Conservation (phyloP, 2,329 filamentous ascomycete species). For the Metarhizium robertsii region DNA sequence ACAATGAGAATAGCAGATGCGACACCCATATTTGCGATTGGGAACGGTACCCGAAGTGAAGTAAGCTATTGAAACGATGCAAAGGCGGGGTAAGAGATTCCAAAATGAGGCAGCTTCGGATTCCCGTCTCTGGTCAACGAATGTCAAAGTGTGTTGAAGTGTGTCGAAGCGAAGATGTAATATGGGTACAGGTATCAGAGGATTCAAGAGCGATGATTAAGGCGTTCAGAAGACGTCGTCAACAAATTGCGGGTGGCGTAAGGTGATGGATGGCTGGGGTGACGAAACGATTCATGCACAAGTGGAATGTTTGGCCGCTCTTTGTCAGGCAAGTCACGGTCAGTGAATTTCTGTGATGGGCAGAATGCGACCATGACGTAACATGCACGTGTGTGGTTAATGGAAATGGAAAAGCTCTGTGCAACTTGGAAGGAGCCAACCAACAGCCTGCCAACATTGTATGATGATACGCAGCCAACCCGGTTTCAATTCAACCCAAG, state of each 20-base stretch:
- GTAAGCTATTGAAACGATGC: neutral
- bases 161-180: neutral
- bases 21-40: conserved; percentile 35
- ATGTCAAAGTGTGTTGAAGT: neutral
- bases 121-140: neutral
- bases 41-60: neutral
- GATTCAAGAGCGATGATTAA: neutral
- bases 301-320: neutral
- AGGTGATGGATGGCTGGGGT: conserved; percentile 9
- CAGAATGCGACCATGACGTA: neutral
- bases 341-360: conserved; percentile 2
- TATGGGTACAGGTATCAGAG: too few species aligned
- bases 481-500: too few species aligned
- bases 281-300: neutral
- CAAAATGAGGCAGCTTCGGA: neutral
- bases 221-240: neutral
- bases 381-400: neutral
- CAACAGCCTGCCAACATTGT: neutral
- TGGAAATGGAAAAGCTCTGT: neutral
- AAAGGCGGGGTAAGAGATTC: neutral
- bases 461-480: neutral
- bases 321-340: neutral
- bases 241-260: conserved; percentile 5
- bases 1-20: conserved; percentile 38
- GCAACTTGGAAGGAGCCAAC: neutral